Conservation (phyloP, 257 asterid species). For the Nicotiana tomentosiformis region DNA sequence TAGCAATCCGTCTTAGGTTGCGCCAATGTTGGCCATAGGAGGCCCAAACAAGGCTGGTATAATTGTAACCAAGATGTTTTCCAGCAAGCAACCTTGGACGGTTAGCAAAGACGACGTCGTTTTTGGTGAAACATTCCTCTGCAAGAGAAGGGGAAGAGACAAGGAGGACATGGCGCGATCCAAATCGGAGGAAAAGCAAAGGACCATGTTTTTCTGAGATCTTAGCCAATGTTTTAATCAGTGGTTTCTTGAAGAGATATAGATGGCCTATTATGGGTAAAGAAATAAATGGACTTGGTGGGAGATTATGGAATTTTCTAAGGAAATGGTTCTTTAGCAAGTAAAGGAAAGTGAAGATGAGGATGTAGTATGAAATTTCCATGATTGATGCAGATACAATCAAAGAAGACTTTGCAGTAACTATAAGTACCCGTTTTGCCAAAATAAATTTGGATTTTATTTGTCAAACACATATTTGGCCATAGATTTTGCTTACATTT, state of each 20-base stretch:
- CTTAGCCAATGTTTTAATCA: constrained; percentile 45
- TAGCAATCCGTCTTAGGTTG: constrained; percentile 26
- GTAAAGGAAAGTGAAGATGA: constrained; percentile 18
- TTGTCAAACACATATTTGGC: no score
- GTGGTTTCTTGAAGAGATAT: constrained; percentile 49
- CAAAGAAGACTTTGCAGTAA: neutral
- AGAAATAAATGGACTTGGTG: constrained; percentile 56
- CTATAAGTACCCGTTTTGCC: neutral
- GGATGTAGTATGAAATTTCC: constrained; percentile 13
- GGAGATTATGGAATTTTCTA: constrained; percentile 43
- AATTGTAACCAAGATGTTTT: constrained; percentile 52
- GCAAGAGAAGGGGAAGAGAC: constrained; percentile 53
- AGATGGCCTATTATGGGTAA: constrained; percentile 71
- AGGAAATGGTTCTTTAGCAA: constrained; percentile 19
- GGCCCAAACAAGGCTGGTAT: constrained; percentile 51
- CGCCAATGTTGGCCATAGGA: constrained; percentile 49
- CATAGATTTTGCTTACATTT: no score
- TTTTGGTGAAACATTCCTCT: constrained; percentile 56
- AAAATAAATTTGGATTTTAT: no score
- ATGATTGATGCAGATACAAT: neutral
- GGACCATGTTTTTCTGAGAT: constrained; percentile 50
- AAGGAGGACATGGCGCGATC: constrained; percentile 52
- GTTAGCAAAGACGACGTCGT: constrained; percentile 65
- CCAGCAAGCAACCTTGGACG: constrained; percentile 64
- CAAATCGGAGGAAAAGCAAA: constrained; percentile 47